Evolutionary conservation across 1,139 yeast genomes (phyloP), one percentile per base, ranked within the genome.

Genomic region (Geotrichum australiense): DNA sequence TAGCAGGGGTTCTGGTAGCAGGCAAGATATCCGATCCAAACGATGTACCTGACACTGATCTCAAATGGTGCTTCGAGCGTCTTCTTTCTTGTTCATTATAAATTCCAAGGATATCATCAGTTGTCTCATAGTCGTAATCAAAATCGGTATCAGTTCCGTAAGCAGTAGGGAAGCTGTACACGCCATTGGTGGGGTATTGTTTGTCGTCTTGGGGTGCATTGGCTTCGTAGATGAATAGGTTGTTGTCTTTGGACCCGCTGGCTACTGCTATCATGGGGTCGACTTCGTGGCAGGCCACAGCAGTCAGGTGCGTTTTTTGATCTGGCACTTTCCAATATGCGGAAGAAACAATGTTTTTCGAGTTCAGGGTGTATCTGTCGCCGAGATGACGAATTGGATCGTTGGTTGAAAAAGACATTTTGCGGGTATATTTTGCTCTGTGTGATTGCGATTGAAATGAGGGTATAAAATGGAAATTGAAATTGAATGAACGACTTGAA

Each of bases 301-400:
- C 66, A 0, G 86, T 79, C 43, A 82, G 64, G 50, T 75, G 73
- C 56, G 70, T 64, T 33, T 70, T 62, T 27, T 65, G 61, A 53
- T 80, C 85, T 2, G 85, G 85, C 5, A 81, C 64, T 51, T 71
- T 74, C 94, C 93, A 83, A 59, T 81, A 82, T 8, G 43, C 33
- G 1, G 43, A 40, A 5, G 43, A 35, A 7, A 39, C 32, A 20
- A 39, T 39, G 11, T 34, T 26, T n/a, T 28, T 34, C 3, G 43
- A 34, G 26, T 21, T 34, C 7, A 39, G 28, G 16, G 27, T 39
- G 21, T 39, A 39, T 10, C 29, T 34, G 7, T 39, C 32, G 26
- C 27, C 43, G 5, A 34, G 31, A 10, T 35, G 31, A 25, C 38
- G 38, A 18, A 22, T 22, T 16, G 38, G 38, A 25, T 35, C 38